Evolutionary conservation across 257 asterid species (phyloP), one percentile per base, ranked within the genome.

Genomic region (Agastache rugosa): DNA sequence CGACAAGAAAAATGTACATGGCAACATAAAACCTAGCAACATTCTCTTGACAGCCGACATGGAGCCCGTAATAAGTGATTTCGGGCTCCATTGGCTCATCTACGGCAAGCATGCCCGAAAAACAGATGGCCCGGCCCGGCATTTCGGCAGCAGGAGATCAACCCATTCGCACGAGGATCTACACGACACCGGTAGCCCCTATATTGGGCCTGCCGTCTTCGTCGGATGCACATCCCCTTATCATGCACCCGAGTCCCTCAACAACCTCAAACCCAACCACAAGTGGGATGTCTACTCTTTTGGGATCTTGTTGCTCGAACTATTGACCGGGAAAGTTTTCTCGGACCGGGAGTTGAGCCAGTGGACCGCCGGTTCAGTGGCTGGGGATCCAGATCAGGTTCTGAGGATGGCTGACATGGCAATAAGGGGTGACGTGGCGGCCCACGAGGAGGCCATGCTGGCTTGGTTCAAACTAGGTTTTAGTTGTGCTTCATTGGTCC

Each of bases 281-380:
- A 92, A 89, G 73, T 94, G 99, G 99, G 98, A 92, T 53, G 99
- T 89, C 4, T 94, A 92, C 83, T 94, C 99, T 5, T 92, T 92
- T 7, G 99, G 99, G 29, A 77, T 94, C 19, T 70, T 94, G 70
- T 69, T 92, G 77, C 92, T 94, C 2, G 98, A 92, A 77, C 81
- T 94, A 5, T 56, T 94, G 15, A 92, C 97, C 0, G 99, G 99
- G 7, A 89, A 85, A 66, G 92, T 87, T 6, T 94, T 90, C 66
- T 87, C 97, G 1, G 96, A 83, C 27, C 82, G 87, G 75, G 99
- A 94, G 78, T 45, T 92, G 78, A 69, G 92, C 20, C 88, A 86
- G 51, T 92, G 95, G 95, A 75, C 82, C 11, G 53, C 35, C 4
- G 85, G 82, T 35, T 79, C 80, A 5, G 75, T 79, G 35, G 72